Conservation (phyloP, 805 yeast species). For the Kazachstania psychrophila region DNA sequence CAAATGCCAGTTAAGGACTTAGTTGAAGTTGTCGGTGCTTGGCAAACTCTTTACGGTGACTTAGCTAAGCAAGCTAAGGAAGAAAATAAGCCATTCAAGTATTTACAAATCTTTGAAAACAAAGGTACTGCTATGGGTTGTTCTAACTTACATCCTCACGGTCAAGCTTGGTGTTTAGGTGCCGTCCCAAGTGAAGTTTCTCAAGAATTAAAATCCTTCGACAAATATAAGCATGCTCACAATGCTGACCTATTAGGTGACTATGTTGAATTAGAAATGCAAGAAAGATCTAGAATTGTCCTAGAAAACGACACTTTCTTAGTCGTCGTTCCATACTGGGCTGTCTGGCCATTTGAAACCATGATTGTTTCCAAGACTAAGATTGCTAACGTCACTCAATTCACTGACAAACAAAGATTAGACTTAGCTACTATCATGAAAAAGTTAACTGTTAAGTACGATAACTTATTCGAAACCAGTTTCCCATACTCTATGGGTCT, state of each 20-base stretch:
- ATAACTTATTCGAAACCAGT: conserved; percentile 56
- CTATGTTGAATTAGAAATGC: conserved; percentile 48
- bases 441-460: conserved; percentile 52
- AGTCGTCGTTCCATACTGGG: conserved; percentile 74
- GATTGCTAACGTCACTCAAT: conserved; percentile 40
- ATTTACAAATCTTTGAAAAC: conserved; percentile 67
- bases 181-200: conserved; percentile 58
- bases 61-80: conserved; percentile 33
- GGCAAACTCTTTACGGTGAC: conserved; percentile 45
- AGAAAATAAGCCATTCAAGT: conserved; percentile 39
- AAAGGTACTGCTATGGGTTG: conserved; percentile 79
- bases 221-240: conserved; percentile 36
- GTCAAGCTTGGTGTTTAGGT: conserved; percentile 71
- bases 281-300: conserved; percentile 44
- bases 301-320: conserved; percentile 53
- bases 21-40: conserved; percentile 43
- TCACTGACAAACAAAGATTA: conserved; percentile 36
- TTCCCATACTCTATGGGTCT: conserved; percentile 80
- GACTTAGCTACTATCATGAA: conserved; percentile 52
- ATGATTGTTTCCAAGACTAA: conserved; percentile 50
- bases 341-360: conserved; percentile 74
- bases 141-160: conserved; percentile 75
- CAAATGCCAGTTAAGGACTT: conserved; percentile 43
- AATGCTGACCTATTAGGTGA: conserved; percentile 49
- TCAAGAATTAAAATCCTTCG: conserved; percentile 45